A percentile compares a stretch with the other conserved stretches of the same genome.
Evolutionary conservation across 2,329 filamentous ascomycete genomes (phyloP).

Genomic region (Cordyceps cateniannulata): DNA sequence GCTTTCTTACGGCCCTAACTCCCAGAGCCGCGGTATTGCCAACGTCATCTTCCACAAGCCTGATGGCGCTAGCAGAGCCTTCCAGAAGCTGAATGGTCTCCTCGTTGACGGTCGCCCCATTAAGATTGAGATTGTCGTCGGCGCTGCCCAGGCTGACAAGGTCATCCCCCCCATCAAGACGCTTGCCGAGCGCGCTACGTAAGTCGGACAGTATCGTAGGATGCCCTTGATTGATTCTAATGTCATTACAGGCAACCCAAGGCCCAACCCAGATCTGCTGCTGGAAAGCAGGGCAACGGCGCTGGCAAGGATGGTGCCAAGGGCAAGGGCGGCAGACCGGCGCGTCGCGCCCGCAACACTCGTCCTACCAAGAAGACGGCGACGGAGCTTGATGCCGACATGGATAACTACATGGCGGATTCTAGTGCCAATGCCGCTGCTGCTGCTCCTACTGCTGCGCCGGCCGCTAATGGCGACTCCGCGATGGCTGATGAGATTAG

Average conservation of each 20-base stretch:
- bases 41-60: conserved; percentile 79
- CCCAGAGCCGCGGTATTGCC: conserved; percentile 84
- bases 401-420: conserved; percentile 83
- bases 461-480: conserved; percentile 47
- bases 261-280: conserved; percentile 75
- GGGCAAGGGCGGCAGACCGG: conserved; percentile 31
- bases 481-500: conserved; percentile 63
- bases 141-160: conserved; percentile 63
- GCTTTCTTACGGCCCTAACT: conserved; percentile 87
- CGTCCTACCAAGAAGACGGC: conserved; percentile 79
- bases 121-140: conserved; percentile 91
- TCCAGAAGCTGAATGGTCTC: conserved; percentile 77
- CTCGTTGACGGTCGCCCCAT: conserved; percentile 86
- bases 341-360: conserved; percentile 49
- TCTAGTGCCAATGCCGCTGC: conserved; percentile 37
- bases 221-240: conserved; percentile 20
- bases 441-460: conserved; percentile 39
- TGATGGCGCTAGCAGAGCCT: conserved; percentile 78
- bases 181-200: conserved; percentile 73
- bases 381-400: conserved; percentile 94
- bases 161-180: conserved; percentile 60
- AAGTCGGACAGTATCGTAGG: conserved; percentile 18
- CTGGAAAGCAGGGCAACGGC: conserved; percentile 60
- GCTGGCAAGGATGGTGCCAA: conserved; percentile 32
- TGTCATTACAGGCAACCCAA: conserved; percentile 45